Evolutionary conservation across 2,329 filamentous ascomycete genomes (phyloP).

Genomic region (Aspergillus sp.): DNA sequence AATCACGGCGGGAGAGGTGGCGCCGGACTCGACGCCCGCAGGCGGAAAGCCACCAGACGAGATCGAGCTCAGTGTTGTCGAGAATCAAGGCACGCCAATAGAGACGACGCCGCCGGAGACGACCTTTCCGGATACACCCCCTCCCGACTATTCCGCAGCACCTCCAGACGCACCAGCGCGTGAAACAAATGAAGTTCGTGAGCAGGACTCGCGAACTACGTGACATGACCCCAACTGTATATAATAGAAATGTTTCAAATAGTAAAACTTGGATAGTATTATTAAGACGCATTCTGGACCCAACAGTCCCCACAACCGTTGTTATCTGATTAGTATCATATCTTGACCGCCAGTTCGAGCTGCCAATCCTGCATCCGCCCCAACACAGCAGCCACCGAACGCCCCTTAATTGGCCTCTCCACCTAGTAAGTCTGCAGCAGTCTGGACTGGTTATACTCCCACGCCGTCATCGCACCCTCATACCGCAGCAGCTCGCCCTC

Average conservation of each 20-base stretch:
- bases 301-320: not conserved
- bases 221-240: conserved; percentile 10
- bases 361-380: not conserved
- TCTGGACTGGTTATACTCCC: conserved; percentile 10
- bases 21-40: not conserved
- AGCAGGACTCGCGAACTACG: conserved; percentile 17
- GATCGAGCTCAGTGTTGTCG: conserved; percentile 17
- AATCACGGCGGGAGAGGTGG: not conserved
- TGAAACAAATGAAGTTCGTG: not conserved
- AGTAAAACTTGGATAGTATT: not conserved
- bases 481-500: conserved; percentile 2
- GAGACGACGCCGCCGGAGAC: not conserved
- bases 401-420: not conserved
- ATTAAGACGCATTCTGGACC: not conserved
- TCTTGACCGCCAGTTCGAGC: not conserved
- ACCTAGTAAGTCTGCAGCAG: conserved; percentile 8
- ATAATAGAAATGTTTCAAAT: conserved; percentile 9
- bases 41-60: conserved; percentile 13
- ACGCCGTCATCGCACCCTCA: conserved; percentile 8
- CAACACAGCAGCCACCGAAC: not conserved
- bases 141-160: not conserved
- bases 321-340: not conserved
- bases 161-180: not conserved
- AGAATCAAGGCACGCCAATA: not conserved
- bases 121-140: not conserved